Conservation (phyloP, 768 basidiomycete genomes). For the Leucosporidium yakuticum region DNA sequence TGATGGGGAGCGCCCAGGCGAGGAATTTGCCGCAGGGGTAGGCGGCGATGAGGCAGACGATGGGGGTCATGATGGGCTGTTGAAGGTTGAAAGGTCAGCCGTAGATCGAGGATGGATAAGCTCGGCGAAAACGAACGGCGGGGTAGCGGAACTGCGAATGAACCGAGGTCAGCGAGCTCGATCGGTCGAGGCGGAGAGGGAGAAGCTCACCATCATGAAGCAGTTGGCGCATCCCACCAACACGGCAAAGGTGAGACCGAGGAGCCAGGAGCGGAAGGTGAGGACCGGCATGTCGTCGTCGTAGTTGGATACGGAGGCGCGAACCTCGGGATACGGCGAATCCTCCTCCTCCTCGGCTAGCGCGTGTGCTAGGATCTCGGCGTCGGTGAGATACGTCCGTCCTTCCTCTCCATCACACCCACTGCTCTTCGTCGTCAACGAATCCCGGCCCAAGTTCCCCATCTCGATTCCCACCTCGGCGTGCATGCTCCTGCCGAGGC, state of each 20-base stretch:
- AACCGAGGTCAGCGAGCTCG: too few species aligned
- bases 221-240: conserved; percentile 67
- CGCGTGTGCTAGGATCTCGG: conserved; percentile 59
- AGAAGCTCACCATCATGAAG: conserved; percentile 86
- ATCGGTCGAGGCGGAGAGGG: background rate
- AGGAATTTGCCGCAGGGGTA: conserved; percentile 86
- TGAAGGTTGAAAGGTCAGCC: conserved; percentile 52
- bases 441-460: too few species aligned
- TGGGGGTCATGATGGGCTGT: conserved; percentile 64
- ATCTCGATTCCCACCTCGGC: too few species aligned
- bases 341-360: conserved; percentile 63
- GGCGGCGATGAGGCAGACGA: conserved; percentile 74
- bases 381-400: conserved; percentile 6
- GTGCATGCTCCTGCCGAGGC: too few species aligned
- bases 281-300: conserved; percentile 97
- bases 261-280: conserved; percentile 84
- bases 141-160: background rate
- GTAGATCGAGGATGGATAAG: background rate
- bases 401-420: too few species aligned
- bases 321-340: conserved; percentile 92
- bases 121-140: background rate
- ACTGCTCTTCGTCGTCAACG: too few species aligned
- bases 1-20: conserved; percentile 78
- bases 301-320: conserved; percentile 78
- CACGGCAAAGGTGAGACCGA: conserved; percentile 64